Evolutionary conservation across 768 basidiomycete genomes (phyloP).

Genomic region (Hericium rajendrae): DNA sequence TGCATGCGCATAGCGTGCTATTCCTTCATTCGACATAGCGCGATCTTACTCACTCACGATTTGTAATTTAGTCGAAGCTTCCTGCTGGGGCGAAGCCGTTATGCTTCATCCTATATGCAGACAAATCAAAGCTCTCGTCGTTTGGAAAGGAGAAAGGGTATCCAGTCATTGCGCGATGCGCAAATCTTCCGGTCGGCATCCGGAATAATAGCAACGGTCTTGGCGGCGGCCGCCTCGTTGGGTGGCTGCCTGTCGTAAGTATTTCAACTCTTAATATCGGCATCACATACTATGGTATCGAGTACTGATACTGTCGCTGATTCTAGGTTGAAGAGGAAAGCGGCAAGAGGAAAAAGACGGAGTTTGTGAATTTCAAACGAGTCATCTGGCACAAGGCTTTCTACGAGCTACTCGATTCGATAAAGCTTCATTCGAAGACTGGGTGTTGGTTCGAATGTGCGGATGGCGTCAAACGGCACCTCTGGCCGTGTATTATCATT

Average conservation of each 20-base stretch:
- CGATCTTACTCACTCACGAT: neutral
- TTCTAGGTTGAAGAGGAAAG: too few species aligned
- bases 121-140: slow-evolving; percentile 12
- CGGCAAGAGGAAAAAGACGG: neutral
- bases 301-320: too few species aligned
- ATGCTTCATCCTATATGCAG: slow-evolving; percentile 13
- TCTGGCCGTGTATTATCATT: neutral
- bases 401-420: neutral
- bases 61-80: neutral
- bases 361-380: neutral
- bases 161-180: slow-evolving; percentile 10
- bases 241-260: slow-evolving; percentile 15
- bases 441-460: neutral
- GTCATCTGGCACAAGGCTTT: neutral
- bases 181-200: slow-evolving; percentile 14
- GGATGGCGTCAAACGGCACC: neutral
- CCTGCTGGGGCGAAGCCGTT: slow-evolving; percentile 8
- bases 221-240: slow-evolving; percentile 11
- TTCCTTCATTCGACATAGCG: too few species aligned
- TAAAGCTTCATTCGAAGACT: neutral
- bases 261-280: neutral
- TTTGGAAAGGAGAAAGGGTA: slow-evolving; percentile 17
- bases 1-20: neutral
- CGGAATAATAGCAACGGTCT: slow-evolving; percentile 9
- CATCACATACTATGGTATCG: neutral